phyloP scores from a whole-genome alignment of 768 basidiomycete species.

The Leccinum longicurvipes region DNA sequence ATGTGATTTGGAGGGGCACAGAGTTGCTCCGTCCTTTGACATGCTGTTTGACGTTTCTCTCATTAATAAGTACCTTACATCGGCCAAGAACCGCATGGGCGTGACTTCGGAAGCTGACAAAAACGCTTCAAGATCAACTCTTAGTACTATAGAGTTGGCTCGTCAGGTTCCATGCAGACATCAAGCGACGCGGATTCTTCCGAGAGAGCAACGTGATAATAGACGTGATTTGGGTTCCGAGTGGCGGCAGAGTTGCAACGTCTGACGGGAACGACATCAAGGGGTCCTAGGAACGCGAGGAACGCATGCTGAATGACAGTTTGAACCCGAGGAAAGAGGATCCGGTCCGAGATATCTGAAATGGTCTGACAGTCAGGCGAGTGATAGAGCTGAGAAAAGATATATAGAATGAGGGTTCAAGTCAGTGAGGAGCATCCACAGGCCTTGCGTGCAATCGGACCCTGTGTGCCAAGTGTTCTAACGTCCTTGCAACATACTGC shows the following conservation, averaged over 20 bases:
- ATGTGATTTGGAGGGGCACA: not conserved
- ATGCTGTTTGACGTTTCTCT: not conserved
- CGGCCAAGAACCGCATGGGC: not conserved
- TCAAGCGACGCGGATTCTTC: not conserved
- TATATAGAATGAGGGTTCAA: not conserved
- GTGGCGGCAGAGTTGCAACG: not conserved
- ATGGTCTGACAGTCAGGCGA: not conserved
- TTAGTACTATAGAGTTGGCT: not conserved
- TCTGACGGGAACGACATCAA: not conserved
- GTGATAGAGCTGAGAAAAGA: not conserved
- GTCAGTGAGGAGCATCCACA: not conserved
- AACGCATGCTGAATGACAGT: not conserved
- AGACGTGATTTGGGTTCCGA: not conserved
- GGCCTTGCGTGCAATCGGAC: not conserved
- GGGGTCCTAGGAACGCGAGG: not conserved
- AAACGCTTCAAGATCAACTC: not conserved
- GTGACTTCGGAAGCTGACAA: not conserved
- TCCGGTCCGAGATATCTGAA: not conserved
- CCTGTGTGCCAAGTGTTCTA: not conserved
- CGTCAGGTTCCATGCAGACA: not conserved
- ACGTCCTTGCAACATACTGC: not conserved
- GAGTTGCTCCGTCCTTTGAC: not conserved
- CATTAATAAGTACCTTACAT: not conserved
- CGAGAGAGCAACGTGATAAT: not conserved
- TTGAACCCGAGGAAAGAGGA: not conserved